Base-by-base conservation (phyloP, 768 basidiomycete species). In the Boletus subparvulus region DNA sequence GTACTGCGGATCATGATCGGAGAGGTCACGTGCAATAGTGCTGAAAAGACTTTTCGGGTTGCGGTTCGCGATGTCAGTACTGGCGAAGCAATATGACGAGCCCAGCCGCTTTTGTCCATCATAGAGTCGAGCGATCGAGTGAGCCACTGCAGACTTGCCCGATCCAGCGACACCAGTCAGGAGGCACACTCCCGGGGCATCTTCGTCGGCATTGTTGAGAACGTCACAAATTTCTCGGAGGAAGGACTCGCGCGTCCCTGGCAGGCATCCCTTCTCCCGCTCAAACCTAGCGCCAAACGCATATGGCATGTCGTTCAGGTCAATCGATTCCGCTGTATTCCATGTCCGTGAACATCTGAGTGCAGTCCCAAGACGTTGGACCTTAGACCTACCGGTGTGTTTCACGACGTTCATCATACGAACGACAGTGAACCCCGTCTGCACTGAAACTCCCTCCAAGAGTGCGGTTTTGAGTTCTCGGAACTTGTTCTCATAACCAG, bases 21-120 rank as follows among this genome's bases (percentile, higher is more conserved):
- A 61, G 30, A 71, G 56, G 21, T 69, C 62, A 10, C 59, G 59
- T 14, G 69, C 67, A 14, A 70, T 65, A 4, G 66, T 69, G 44
- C 56, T 61, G 56, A 67, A 65, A 9, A 69, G 16, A 56, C 60
- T 45, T 47, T 42, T 39, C 37, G 58, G 47, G 35, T 61, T 45
- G 19, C 55, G 40, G 40, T 39, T 51, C 10, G 41, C 47, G 16
- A 46, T 10, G n/a, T 11, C 26, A 13, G 30, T 30, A 16, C 35
- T 52, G 24, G 59, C 45, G 36, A 70, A 62, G 42, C 56, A 71
- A 33, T 64, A 61, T 0, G 62, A 61, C 13, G 69, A 65, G 17
- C 67, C 67, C 1, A 71, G 59, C 24, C 65, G 56, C 11, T 42
- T 6, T 16, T 61, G 43, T 0, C 40, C 21, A 12, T 62, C 53